These are phyloP conservation scores for Stagonosporopsis chrysanthemi DNA, from an alignment of 2,329 filamentous ascomycete genomes.

Conservation along the genomic window DNA sequence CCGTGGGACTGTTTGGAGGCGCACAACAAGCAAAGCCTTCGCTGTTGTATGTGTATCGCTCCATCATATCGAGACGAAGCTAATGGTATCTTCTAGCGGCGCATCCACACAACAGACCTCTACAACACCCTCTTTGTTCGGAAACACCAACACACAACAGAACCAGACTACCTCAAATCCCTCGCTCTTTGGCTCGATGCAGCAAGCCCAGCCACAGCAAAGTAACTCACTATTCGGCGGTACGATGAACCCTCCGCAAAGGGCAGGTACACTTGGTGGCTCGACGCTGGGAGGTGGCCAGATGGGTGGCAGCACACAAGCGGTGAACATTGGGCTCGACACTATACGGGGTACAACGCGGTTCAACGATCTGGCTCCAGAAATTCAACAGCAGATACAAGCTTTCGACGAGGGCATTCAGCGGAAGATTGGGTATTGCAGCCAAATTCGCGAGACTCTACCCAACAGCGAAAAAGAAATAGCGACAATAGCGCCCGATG, in stretches of 20 bases:
- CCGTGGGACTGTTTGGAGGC: conserved; percentile 45
- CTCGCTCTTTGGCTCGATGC: conserved; percentile 42
- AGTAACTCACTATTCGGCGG: conserved; percentile 44
- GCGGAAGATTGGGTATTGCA: conserved; percentile 76
- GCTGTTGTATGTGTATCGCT: conserved; percentile 45
- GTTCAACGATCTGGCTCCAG: conserved; percentile 86
- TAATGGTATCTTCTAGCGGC: conserved; percentile 45
- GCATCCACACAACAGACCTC: conserved; percentile 42
- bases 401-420: conserved; percentile 81
- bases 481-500: conserved; percentile 69
- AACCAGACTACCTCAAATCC: conserved; percentile 40
- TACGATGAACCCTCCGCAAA: conserved; percentile 41
- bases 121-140: conserved; percentile 42
- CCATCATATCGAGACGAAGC: conserved; percentile 23
- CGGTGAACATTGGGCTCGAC: conserved; percentile 52
- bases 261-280: conserved; percentile 35
- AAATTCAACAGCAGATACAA: conserved; percentile 80
- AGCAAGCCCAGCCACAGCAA: conserved; percentile 40
- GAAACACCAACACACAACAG: conserved; percentile 39
- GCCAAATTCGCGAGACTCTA: conserved; percentile 74
- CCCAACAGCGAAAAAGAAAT: conserved; percentile 69
- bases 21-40: conserved; percentile 41
- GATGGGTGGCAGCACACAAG: conserved; percentile 38
- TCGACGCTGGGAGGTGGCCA: conserved; percentile 34
- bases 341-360: conserved; percentile 87